Evolutionary conservation across 2,329 filamentous ascomycete species (phyloP).

Genomic region (Fusarium armeniacum): DNA sequence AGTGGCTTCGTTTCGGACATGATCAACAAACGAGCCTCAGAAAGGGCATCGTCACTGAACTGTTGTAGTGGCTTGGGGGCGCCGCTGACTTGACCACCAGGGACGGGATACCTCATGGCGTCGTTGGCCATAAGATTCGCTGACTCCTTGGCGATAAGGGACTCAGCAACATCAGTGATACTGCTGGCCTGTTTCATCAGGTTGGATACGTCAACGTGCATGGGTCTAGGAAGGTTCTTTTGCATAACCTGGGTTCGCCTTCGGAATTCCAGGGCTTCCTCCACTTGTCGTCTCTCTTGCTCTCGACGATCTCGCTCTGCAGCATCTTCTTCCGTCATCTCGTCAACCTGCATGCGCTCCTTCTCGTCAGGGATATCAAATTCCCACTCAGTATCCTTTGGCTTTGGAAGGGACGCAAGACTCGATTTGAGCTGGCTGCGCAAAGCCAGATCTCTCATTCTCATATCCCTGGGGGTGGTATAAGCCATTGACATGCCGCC

Average conservation of each 20-base stretch:
- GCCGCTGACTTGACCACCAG: slow-evolving; percentile 75
- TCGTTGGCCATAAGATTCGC: slow-evolving; percentile 87
- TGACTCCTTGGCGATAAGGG: slow-evolving; percentile 81
- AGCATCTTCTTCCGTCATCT: slow-evolving; percentile 68
- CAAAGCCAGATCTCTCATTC: slow-evolving; percentile 76
- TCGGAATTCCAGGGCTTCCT: slow-evolving; percentile 82
- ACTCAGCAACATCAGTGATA: slow-evolving; percentile 73
- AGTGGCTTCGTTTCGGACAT: slow-evolving; percentile 74
- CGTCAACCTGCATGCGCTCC: slow-evolving; percentile 64
- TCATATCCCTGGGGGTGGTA: slow-evolving; percentile 83
- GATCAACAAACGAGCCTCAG: slow-evolving; percentile 82
- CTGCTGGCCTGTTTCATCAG: slow-evolving; percentile 74
- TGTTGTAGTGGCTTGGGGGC: slow-evolving; percentile 70
- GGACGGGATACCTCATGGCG: slow-evolving; percentile 79
- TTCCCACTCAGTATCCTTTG: slow-evolving; percentile 95
- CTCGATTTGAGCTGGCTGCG: slow-evolving; percentile 77
- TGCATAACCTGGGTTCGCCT: slow-evolving; percentile 94
- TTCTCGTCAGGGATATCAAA: slow-evolving; percentile 89
- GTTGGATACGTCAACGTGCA: slow-evolving; percentile 76
- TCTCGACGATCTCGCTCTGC: slow-evolving; percentile 86
- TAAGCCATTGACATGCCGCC: slow-evolving; percentile 76
- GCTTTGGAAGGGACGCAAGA: slow-evolving; percentile 88
- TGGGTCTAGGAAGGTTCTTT: slow-evolving; percentile 82
- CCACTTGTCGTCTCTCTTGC: slow-evolving; percentile 77
- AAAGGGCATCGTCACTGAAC: slow-evolving; percentile 79